Conservation (phyloP, 176 grass and related monocot species). For the Oryza officinalis region DNA sequence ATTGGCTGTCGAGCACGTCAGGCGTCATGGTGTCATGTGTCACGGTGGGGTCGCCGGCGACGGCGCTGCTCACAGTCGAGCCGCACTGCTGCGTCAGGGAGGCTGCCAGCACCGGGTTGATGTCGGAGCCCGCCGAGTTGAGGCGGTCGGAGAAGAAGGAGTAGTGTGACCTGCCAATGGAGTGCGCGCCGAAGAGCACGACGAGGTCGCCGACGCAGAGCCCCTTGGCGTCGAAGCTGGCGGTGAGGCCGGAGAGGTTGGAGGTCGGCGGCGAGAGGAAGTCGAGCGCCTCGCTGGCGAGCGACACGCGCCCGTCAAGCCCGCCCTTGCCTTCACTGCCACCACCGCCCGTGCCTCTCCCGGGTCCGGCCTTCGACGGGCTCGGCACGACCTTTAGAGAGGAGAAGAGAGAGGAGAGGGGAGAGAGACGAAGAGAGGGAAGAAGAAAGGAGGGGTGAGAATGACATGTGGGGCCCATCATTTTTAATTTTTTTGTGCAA, state of each 20-base stretch:
- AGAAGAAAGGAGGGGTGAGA: too few relatives aligned
- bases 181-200: constrained; percentile 58
- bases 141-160: constrained; percentile 49
- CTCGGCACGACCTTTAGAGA: too few relatives aligned
- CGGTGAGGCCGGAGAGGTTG: background rate
- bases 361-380: too few relatives aligned
- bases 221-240: constrained; percentile 40
- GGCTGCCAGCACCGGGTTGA: constrained; percentile 27
- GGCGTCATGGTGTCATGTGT: constrained; percentile 35
- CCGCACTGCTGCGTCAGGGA: constrained; percentile 27
- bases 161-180: constrained; percentile 56
- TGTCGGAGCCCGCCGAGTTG: constrained; percentile 2
- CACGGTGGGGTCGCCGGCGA: background rate
- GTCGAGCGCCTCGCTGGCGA: background rate
- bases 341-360: too few relatives aligned
- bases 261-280: constrained; percentile 22
- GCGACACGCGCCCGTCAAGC: constrained; percentile 41
- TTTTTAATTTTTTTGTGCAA: too few relatives aligned
- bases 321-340: constrained; percentile 11
- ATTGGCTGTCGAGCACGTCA: constrained; percentile 37
- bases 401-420: too few relatives aligned
- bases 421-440: too few relatives aligned
- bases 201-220: constrained; percentile 40
- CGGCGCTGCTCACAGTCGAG: too few relatives aligned
- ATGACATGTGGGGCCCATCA: too few relatives aligned